Base-by-base conservation (phyloP, 208 protist genomes). In the Zelonia costaricensis region DNA sequence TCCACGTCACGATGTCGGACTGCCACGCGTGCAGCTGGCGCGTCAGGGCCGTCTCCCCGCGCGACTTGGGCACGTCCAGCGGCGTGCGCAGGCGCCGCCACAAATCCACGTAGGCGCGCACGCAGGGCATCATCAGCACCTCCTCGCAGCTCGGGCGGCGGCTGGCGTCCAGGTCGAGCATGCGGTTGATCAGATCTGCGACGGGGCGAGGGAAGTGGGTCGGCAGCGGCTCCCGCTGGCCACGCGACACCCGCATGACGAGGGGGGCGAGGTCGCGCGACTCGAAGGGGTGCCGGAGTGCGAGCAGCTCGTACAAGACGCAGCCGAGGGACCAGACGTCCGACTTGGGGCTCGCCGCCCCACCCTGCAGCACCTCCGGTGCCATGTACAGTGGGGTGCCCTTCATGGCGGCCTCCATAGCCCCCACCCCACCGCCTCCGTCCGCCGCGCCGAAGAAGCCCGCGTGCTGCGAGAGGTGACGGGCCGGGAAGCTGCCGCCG, bases 321-420 rank as follows among this genome's bases (percentile, higher is more conserved):
- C 93, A 97, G 13, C 93, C 93, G 44, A 97, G 78, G 9, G 94
- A 86, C 93, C 95, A 98, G 12, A 97, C 78, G 69, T 98, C 95
- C 2, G 62, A 69, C 35, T 85, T 84, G 43, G 74, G 74, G 31
- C 79, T 81, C n/a, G 71, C 82, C 0, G 75, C 74, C 18, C 88
- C 74, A 44, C 82, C 86, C 45, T 95, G 77, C 20, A 95, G 80
- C 31, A 92, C 80, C 78, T 98, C 94, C 20, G 95, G 97, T 2
- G 85, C 78, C 86, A 98, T 94, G 72, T 98, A 98, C 13, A 97
- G 89, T 27, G 95, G 92, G n/a, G 97, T 98, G 13, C 97, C 97
- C 15, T 95, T 87, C 69, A 94, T 73, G 25, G 83, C 92, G 48
- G 79, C 71, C 18, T 68, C 58, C 44, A 78, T 64, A 8, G 18